phyloP scores from a whole-genome alignment of 2,329 filamentous ascomycete genomes.

The Claviceps humidiphila region DNA sequence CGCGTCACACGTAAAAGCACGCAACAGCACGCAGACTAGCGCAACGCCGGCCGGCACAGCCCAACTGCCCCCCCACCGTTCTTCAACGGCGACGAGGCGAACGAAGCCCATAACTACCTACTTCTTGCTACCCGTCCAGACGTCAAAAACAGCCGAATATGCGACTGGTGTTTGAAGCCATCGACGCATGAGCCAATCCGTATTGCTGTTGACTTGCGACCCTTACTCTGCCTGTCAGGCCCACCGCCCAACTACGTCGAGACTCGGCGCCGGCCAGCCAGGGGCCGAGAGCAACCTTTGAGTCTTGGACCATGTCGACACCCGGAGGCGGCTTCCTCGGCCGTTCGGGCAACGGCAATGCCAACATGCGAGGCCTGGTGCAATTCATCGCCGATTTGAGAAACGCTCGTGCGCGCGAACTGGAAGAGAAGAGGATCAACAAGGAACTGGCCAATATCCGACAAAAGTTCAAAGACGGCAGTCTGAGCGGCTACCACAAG shows the following conservation, averaged over 20 bases:
- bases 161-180: neutral
- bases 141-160: neutral
- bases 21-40: neutral
- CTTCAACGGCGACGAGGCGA: neutral
- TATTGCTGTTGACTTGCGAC: neutral
- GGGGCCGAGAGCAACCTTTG: conserved; percentile 7
- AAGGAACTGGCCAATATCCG: conserved; percentile 97
- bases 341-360: conserved; percentile 50
- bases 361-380: conserved; percentile 71
- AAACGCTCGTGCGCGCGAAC: conserved; percentile 85
- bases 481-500: conserved; percentile 90
- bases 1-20: neutral
- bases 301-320: conserved; percentile 36
- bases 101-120: neutral
- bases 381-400: conserved; percentile 96
- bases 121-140: neutral
- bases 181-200: neutral
- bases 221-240: neutral
- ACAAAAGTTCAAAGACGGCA: conserved; percentile 96
- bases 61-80: neutral
- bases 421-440: conserved; percentile 98
- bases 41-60: neutral
- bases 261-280: conserved; percentile 1
- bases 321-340: conserved; percentile 49
- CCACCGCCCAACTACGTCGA: neutral